These are phyloP conservation scores for Glycine soja DNA, from an alignment of 306 rosid species.

Conservation along the genomic window DNA sequence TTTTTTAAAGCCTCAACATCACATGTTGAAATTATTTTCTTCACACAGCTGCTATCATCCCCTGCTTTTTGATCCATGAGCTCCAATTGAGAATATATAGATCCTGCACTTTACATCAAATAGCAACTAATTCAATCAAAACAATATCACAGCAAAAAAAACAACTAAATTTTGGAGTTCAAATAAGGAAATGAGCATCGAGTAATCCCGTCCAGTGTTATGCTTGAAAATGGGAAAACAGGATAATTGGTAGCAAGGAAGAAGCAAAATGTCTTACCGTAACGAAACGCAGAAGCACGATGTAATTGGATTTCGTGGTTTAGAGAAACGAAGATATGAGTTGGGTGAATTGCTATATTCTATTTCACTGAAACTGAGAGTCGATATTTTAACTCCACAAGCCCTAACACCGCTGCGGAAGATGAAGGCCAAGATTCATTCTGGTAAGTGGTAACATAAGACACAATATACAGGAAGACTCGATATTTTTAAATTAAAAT, in stretches of 20 bases:
- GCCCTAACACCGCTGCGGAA: too few species aligned
- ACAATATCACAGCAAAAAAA: neutral
- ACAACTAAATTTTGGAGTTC: too few species aligned
- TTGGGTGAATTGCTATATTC: too few species aligned
- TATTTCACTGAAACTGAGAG: neutral
- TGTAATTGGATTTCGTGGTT: neutral
- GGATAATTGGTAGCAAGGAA: neutral
- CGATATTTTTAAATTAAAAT: too few species aligned
- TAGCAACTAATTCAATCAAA: neutral
- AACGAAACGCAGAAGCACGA: neutral
- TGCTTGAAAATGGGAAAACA: neutral
- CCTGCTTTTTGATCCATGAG: constrained; percentile 60
- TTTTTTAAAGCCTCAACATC: constrained; percentile 85
- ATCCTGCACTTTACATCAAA: constrained; percentile 44
- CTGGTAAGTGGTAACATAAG: too few species aligned
- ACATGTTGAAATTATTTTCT: constrained; percentile 67
- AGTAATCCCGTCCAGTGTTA: neutral
- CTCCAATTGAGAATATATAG: constrained; percentile 6
- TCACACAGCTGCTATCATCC: constrained; percentile 39
- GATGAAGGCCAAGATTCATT: too few species aligned
- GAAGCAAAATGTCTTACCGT: constrained; percentile 28
- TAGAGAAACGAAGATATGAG: too few species aligned
- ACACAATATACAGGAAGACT: too few species aligned
- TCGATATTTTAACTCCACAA: too few species aligned
- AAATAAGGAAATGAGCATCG: constrained; percentile 6